A percentile compares a stretch with the other conserved stretches of the same genome.
phyloP scores from a whole-genome alignment of 176 grass and related monocot genomes.

The Triticum aestivum region DNA sequence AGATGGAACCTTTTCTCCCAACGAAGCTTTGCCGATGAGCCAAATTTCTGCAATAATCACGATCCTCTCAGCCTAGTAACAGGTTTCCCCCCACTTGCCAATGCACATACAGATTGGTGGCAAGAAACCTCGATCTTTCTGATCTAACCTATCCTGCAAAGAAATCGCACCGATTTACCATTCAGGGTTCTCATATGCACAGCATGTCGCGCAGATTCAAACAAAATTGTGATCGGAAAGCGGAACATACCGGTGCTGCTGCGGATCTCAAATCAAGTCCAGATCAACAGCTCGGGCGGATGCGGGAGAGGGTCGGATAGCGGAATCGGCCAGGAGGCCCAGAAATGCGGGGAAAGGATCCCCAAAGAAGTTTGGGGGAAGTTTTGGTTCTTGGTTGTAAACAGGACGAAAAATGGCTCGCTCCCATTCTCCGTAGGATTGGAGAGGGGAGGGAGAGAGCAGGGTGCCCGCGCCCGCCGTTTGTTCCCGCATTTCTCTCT shows the following conservation, averaged over 20 bases:
- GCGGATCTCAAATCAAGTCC: conserved; percentile 18
- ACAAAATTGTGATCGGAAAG: background rate
- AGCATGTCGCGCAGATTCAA: conserved; percentile 15
- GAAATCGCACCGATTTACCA: background rate
- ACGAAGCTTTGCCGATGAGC: background rate
- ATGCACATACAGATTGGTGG: too few species aligned
- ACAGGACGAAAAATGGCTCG: conserved; percentile 29
- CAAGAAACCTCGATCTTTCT: too few species aligned
- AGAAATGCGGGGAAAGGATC: background rate
- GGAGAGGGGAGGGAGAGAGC: conserved; percentile 24
- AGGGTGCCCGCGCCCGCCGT: conserved; percentile 20
- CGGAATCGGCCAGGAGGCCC: background rate
- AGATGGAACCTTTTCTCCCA: background rate
- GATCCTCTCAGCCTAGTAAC: conserved; percentile 18
- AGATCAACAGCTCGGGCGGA: conserved; percentile 4
- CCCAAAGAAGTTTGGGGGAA: background rate
- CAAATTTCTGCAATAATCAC: background rate
- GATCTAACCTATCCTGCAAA: conserved; percentile 30
- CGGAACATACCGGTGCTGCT: conserved; percentile 19
- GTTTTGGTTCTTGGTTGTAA: conserved; percentile 17
- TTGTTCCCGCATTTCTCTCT: conserved; percentile 49
- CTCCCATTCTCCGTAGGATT: conserved; percentile 30
- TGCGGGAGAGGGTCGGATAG: background rate
- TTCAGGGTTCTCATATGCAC: conserved; percentile 29
- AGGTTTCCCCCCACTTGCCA: background rate